Conservation (phyloP, 192 early-diverging fungal species). For the Gigaspora rosea region DNA sequence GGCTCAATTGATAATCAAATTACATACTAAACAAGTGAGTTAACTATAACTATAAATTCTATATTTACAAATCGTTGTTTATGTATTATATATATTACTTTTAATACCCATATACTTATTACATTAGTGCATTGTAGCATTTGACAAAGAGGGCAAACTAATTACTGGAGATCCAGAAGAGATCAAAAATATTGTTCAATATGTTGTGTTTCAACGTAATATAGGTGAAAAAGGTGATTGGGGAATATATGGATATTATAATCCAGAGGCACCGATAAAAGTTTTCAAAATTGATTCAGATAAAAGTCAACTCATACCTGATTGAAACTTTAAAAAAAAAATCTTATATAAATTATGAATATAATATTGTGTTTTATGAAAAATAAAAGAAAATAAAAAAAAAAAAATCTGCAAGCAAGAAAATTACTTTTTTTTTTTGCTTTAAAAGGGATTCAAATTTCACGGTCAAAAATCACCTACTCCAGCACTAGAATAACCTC, state of each 20-base stretch:
- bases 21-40: slow-evolving; percentile 65
- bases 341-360: no score
- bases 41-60: background rate
- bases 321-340: no score
- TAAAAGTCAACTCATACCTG: background rate
- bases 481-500: background rate
- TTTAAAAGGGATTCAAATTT: background rate
- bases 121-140: slow-evolving; percentile 53
- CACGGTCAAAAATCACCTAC: background rate
- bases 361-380: no score
- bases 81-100: background rate
- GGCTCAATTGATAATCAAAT: slow-evolving; percentile 65
- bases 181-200: slow-evolving; percentile 61
- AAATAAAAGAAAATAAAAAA: background rate
- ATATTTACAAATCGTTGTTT: background rate
- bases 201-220: slow-evolving; percentile 68
- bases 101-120: background rate
- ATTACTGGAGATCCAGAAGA: slow-evolving; percentile 54
- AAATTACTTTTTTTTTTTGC: background rate
- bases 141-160: slow-evolving; percentile 49
- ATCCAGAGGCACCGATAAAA: background rate
- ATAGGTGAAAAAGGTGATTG: slow-evolving; percentile 65
- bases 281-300: background rate
- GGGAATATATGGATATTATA: slow-evolving; percentile 57
- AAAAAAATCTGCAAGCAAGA: background rate